Evolutionary conservation across 164 flowering plant genomes (phyloP).

Genomic region (Stephania cephalantha): DNA sequence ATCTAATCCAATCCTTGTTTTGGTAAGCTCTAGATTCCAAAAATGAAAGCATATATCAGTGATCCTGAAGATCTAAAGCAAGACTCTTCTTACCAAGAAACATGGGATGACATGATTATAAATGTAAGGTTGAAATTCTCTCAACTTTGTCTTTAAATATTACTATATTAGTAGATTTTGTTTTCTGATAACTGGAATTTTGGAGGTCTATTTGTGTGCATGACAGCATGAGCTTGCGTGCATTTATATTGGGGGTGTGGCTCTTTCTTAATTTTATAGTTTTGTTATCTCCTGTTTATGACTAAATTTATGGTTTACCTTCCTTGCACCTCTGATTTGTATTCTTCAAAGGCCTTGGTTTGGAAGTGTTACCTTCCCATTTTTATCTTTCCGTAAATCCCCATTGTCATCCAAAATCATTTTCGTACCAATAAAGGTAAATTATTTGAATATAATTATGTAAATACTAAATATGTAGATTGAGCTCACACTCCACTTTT

Average conservation of each 20-base stretch:
- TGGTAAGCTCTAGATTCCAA: slow-evolving; percentile 94
- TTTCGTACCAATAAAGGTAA: neutral
- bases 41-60: slow-evolving; percentile 94
- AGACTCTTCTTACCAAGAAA: slow-evolving; percentile 79
- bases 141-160: neutral
- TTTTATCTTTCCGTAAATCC: neutral
- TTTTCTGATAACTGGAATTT: neutral
- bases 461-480: neutral
- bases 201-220: neutral
- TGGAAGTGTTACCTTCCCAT: neutral
- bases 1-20: slow-evolving; percentile 32
- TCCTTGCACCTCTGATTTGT: neutral
- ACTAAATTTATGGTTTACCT: neutral
- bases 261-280: neutral
- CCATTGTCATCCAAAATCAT: neutral
- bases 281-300: neutral
- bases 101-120: slow-evolving; percentile 96
- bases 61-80: slow-evolving; percentile 91
- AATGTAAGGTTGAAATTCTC: slow-evolving; percentile 45
- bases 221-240: neutral
- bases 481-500: neutral
- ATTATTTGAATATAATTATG: neutral
- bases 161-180: neutral
- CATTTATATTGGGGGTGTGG: too few relatives aligned
- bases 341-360: neutral